phyloP scores from a whole-genome alignment of 2,329 filamentous ascomycete species.

The Penicillium digitatum region DNA sequence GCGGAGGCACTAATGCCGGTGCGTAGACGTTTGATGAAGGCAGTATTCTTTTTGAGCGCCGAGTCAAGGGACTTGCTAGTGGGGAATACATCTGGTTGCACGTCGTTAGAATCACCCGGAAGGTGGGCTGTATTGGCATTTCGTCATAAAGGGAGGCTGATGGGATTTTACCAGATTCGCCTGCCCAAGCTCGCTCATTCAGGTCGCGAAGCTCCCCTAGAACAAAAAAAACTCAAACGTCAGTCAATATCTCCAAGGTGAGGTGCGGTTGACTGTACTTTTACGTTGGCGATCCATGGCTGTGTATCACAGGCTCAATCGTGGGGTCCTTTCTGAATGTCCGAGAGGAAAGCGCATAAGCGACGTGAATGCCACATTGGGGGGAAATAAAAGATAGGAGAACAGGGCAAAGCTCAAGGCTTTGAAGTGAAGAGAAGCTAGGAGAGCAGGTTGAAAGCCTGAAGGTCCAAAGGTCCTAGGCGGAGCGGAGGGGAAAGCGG shows the following conservation, averaged over 20 bases:
- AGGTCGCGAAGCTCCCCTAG: constrained; percentile 83
- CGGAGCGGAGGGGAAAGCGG: constrained; percentile 23
- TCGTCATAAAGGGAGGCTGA: constrained; percentile 12
- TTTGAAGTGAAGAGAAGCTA: not conserved
- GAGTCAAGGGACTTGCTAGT: constrained; percentile 82
- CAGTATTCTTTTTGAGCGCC: constrained; percentile 95
- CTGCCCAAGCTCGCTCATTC: constrained; percentile 84
- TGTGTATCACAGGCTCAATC: constrained; percentile 28
- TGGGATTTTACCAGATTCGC: constrained; percentile 68
- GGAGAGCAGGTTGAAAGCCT: not conserved
- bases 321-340: constrained; percentile 35
- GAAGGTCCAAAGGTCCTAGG: constrained; percentile 8
- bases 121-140: constrained; percentile 7
- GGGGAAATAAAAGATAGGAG: constrained; percentile 2
- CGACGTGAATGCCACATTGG: constrained; percentile 42
- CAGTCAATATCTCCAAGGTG: not conserved
- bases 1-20: constrained; percentile 80
- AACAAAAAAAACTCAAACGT: constrained; percentile 13
- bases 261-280: constrained; percentile 32
- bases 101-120: constrained; percentile 15
- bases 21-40: constrained; percentile 92
- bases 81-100: constrained; percentile 64
- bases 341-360: constrained; percentile 34
- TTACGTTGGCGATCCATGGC: constrained; percentile 50
- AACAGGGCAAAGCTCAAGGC: not conserved